Evolutionary conservation across 805 yeast species (phyloP), one percentile per base, ranked within the genome.

Genomic region (Metschnikowia lochheadii): DNA sequence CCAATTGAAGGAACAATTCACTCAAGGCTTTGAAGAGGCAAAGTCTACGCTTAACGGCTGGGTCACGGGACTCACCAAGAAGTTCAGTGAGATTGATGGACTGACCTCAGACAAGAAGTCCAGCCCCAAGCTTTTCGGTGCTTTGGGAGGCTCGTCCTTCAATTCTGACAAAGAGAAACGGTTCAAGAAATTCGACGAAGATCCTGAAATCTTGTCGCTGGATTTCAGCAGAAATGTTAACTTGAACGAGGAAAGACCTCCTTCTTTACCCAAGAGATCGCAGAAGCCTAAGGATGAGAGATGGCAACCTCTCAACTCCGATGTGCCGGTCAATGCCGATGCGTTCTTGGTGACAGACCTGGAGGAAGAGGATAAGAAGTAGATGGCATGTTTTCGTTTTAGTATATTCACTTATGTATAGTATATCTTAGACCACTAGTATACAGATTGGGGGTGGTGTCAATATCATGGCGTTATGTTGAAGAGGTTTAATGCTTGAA

Each of bases 1-100:
- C 6, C 85, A 80, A 58, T 71, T 87, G 57, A 83, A 80, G 62
- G 86, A 85, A 50, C 79, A 83, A 46, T 77, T 91, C 48, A 75
- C 80, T 40, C 84, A 84, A 61, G 89, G 92, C 18, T 76, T 90
- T 42, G 90, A 85, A 60, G 96, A 89, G 59, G 89, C 96, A 1
- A 81, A 84, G 49, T 75, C 79, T 43, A 84, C 85, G 49, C 81
- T 90, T 51, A 84, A 86, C 54, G 79, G 83, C 14, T 90, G 96
- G 96, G 81, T 88, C 44, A 80, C 80, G 53, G 87, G 83, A 14
- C 62, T 88, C 50, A 77, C 84, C 32, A 82, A 81, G 70, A 79
- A 75, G 59, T 68, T 73, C 51, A 53, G 56, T 17, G 53, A 52
- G 36, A 51, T 50, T 26, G 55, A 44, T 17, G 34, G 41, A 13